phyloP scores from a whole-genome alignment of 2,329 filamentous ascomycete species.

The Claviceps digitariae region DNA sequence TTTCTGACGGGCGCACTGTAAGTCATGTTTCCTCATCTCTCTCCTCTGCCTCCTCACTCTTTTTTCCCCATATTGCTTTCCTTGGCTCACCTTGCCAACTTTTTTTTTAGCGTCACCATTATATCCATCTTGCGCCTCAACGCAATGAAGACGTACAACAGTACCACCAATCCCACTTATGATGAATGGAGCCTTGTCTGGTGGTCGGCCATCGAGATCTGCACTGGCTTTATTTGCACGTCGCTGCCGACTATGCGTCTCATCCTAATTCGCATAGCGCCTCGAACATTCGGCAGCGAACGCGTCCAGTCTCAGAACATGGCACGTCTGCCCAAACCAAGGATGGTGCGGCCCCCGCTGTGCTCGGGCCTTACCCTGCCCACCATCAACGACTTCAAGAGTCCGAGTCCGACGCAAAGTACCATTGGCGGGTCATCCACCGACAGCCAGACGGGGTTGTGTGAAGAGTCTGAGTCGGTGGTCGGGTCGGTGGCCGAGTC shows the following conservation, averaged over 20 bases:
- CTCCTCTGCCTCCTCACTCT: not conserved
- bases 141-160: not conserved
- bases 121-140: conserved; percentile 3
- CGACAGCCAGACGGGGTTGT: not conserved
- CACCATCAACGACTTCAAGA: not conserved
- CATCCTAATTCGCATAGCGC: conserved; percentile 2
- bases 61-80: not conserved
- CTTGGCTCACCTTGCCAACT: not conserved
- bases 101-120: conserved; percentile 2
- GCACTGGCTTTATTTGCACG: conserved; percentile 3
- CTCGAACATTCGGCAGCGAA: not conserved
- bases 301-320: not conserved
- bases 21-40: not conserved
- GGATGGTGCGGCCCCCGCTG: not conserved
- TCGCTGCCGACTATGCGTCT: conserved; percentile 1
- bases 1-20: conserved; percentile 3
- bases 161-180: conserved; percentile 2
- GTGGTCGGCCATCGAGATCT: conserved; percentile 4
- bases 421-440: not conserved
- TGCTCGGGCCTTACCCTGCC: not conserved
- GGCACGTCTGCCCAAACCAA: not conserved
- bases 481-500: not conserved
- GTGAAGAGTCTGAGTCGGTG: not conserved
- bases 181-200: conserved; percentile 1
- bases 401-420: not conserved